Evolutionary conservation across 1,284 basidiomycete genomes (phyloP).

Genomic region (Ustilago vetiveriae): DNA sequence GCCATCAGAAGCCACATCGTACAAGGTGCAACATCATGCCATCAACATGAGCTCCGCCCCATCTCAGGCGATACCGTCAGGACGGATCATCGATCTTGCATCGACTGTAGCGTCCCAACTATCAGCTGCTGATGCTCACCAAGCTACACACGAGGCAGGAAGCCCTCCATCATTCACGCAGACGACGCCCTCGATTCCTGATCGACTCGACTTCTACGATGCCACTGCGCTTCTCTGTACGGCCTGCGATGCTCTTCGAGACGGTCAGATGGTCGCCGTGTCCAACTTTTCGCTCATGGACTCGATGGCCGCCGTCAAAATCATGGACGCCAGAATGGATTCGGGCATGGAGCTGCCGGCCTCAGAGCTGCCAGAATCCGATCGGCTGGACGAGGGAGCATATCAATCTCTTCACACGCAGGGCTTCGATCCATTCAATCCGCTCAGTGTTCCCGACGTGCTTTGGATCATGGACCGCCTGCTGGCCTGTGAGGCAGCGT

Average conservation of each 20-base stretch:
- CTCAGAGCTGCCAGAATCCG: slow-evolving; percentile 43
- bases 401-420: slow-evolving; percentile 60
- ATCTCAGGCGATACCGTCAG: neutral
- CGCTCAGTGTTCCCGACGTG: slow-evolving; percentile 78
- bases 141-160: neutral
- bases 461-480: slow-evolving; percentile 87
- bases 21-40: too few species aligned
- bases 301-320: slow-evolving; percentile 89
- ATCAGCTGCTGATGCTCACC: neutral
- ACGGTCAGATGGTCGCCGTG: slow-evolving; percentile 76
- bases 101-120: neutral
- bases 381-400: slow-evolving; percentile 70
- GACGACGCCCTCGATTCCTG: neutral
- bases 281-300: slow-evolving; percentile 79
- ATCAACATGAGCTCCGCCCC: neutral
- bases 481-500: slow-evolving; percentile 84
- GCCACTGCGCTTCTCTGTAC: slow-evolving; percentile 26
- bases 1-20: too few species aligned
- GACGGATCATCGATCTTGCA: neutral
- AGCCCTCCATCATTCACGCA: neutral
- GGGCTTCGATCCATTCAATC: slow-evolving; percentile 75
- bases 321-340: slow-evolving; percentile 88
- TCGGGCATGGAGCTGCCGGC: slow-evolving; percentile 74
- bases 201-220: slow-evolving; percentile 20
- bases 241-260: slow-evolving; percentile 54